These are phyloP conservation scores for Lecanicillium sp. DNA, from an alignment of 2,329 filamentous ascomycete genomes.

Conservation along the genomic window DNA sequence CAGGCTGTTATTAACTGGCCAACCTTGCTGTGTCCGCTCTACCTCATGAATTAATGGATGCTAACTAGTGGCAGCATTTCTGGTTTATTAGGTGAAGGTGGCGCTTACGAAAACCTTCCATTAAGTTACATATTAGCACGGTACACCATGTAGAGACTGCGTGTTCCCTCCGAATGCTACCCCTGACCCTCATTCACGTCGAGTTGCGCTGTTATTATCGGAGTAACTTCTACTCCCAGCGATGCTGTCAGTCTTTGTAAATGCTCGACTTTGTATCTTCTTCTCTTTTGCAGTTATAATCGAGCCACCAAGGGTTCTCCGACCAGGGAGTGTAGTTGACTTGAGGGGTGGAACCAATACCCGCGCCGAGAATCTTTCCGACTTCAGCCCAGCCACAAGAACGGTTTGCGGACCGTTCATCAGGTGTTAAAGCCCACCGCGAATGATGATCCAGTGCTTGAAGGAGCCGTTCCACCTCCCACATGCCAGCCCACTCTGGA, in stretches of 20 bases:
- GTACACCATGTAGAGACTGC: too few relatives aligned
- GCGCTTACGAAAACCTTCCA: too few relatives aligned
- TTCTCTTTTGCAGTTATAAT: background rate
- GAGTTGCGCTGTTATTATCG: background rate
- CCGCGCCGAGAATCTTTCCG: background rate
- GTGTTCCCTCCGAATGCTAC: too few relatives aligned
- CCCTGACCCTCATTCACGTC: too few relatives aligned
- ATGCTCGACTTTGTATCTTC: background rate
- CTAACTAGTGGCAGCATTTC: too few relatives aligned
- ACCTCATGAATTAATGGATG: too few relatives aligned
- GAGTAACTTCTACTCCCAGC: background rate
- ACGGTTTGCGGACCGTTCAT: slow-evolving; percentile 3
- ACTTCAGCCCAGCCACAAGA: background rate
- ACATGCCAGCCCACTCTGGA: background rate
- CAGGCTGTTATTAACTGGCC: too few relatives aligned
- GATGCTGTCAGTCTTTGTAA: background rate
- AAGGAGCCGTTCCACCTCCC: slow-evolving; percentile 7
- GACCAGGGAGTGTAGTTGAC: background rate
- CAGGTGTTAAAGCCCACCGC: slow-evolving; percentile 1
- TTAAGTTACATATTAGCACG: too few relatives aligned
- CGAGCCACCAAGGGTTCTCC: slow-evolving; percentile 5
- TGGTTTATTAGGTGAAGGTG: too few relatives aligned
- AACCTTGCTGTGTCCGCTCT: too few relatives aligned
- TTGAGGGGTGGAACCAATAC: background rate
- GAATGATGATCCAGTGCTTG: slow-evolving; percentile 2